Base-by-base conservation (phyloP, 139 green algal species). In the Penium margaritaceum region DNA sequence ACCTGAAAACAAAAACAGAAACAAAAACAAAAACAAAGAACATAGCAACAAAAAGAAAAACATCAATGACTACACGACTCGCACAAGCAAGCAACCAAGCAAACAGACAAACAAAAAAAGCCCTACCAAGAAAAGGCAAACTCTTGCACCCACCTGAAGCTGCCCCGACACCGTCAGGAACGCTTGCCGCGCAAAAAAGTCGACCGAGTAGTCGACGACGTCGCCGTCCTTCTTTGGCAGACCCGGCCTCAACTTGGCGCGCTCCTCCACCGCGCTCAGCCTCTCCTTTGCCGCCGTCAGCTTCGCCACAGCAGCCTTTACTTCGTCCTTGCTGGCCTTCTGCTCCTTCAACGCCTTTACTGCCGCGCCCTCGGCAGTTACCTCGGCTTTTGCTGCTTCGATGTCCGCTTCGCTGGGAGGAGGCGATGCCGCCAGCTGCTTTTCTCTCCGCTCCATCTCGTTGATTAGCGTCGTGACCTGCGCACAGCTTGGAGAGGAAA, bases 101-200 rank as follows among this genome's bases (percentile, higher is more conserved):
- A n/a, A n/a, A n/a, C n/a, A n/a, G n/a, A n/a, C n/a, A n/a, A n/a
- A n/a, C n/a, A n/a, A n/a, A n/a, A n/a, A n/a, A n/a, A n/a, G n/a
- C n/a, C n/a, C n/a, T n/a, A n/a, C n/a, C n/a, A n/a, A n/a, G n/a
- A n/a, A n/a, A n/a, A n/a, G n/a, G n/a, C n/a, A n/a, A n/a, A n/a
- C n/a, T n/a, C n/a, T n/a, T n/a, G n/a, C 14, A 60, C 46, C 34
- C 44, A 75, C 67, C 64, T 94, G 83, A 38, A 94, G 89, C 84
- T 97, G 92, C 5, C 92, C 92, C 7, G 89, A 95, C 21, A 82
- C 94, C 0, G 94, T 98, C 9, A 99, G 85, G 85, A 86, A 99
- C 15, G 95, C 79, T 3, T 87, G 82, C 67, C 84, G 81, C 41
- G 81, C 85, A 79, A 99, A 99, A 74, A 99, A 99, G 87, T 99